Evolutionary conservation across 1,284 basidiomycete species (phyloP), one percentile per base, ranked within the genome.

Genomic region (Cryptococcus amylolentus): DNA sequence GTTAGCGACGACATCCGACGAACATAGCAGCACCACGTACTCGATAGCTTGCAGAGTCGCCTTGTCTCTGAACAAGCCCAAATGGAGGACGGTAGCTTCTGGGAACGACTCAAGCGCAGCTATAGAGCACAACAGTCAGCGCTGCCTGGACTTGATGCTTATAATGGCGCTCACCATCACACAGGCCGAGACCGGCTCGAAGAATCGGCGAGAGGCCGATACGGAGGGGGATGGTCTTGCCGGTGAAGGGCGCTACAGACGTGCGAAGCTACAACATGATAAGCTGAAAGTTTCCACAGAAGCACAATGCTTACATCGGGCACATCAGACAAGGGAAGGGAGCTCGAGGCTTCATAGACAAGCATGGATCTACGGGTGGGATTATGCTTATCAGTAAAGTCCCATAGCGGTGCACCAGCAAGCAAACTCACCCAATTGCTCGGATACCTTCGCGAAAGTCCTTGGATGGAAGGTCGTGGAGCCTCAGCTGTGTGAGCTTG

Each of bases 171-270:
- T 44, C 73, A 60, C 89, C 85, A 65, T 96, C 91, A 0, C 88
- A 85, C 89, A 98, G 93, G n/a, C 91, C 91, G 56, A 94, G 80
- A 20, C 94, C 94, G 14, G 94, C 94, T 50, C 94, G 86, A 55
- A 98, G 80, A 68, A 98, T 91, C 37, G 94, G 94, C 3, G 89
- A 87, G 52, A 98, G 77, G 7, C 91, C 94, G 57, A 98, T 84
- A 49, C 84, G 83, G 16, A 88, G 68, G 6, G 73, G 69, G 48
- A 80, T 63, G n/a, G 69, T 64, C 31, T 72, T 65, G 39, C 79
- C 79, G 0, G 75, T 77, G 61, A 75, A 80, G 9, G 67, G 51
- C 1, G 76, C 72, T 35, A 80, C 66, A 47, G 79, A 78, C 5
- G 77, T 71, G 58, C 71, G 66, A 4, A 77, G 69, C 75, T 76